Conservation (phyloP, 768 basidiomycete genomes). For the Rossbeevera mucosa region DNA sequence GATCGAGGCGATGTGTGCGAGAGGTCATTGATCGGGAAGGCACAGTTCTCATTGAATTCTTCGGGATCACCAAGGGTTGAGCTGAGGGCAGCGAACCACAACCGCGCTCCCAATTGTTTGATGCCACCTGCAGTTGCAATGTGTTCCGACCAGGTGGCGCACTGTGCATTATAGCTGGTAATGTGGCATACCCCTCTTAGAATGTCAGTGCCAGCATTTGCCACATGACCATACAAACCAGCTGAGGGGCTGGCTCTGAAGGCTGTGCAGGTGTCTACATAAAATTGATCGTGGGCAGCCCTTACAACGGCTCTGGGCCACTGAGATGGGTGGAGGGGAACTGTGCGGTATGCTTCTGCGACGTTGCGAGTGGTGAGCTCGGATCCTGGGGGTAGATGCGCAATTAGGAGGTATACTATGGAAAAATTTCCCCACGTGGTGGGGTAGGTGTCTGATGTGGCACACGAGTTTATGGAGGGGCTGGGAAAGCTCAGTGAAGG, state of each 20-base stretch:
- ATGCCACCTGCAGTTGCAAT: no score
- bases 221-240: neutral
- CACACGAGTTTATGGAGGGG: no score
- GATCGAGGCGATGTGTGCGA: fast-evolving
- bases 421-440: neutral
- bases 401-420: neutral
- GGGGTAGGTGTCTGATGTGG: neutral
- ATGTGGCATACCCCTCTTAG: neutral
- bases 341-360: neutral
- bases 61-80: no score
- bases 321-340: neutral
- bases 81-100: no score
- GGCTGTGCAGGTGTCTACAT: neutral
- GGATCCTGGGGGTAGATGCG: neutral
- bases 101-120: no score
- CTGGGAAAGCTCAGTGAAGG: neutral
- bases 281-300: neutral
- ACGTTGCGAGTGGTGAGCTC: neutral
- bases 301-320: neutral
- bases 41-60: neutral
- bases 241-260: neutral
- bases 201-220: neutral
- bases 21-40: neutral
- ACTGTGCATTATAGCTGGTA: no score
- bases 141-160: no score